These are phyloP conservation scores for Hymenoscyphus fructigenus DNA, from an alignment of 2,329 filamentous ascomycete species.

Conservation along the genomic window DNA sequence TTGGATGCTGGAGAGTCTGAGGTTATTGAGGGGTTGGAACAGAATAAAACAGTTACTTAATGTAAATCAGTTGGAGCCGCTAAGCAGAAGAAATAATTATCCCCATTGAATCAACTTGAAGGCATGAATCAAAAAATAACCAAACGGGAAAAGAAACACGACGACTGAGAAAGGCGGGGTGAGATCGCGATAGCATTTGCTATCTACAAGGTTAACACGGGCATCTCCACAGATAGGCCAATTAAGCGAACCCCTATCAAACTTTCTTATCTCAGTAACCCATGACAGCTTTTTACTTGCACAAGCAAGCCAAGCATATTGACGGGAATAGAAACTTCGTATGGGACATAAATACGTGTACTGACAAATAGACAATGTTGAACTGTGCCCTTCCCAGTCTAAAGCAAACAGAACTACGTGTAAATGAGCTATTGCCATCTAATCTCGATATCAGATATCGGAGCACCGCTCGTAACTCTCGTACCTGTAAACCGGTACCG, in stretches of 20 bases:
- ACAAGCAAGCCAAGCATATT: background rate
- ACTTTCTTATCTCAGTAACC: background rate
- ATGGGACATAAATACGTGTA: background rate
- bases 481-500: background rate
- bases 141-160: no score
- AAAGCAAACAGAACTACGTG: background rate
- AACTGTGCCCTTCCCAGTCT: background rate
- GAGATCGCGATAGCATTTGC: background rate
- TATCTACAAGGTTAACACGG: background rate
- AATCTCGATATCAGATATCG: background rate
- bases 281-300: background rate
- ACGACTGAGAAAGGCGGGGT: background rate
- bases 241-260: background rate
- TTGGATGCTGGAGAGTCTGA: constrained; percentile 14
- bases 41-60: background rate
- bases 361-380: no score
- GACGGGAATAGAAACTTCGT: background rate
- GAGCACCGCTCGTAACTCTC: background rate
- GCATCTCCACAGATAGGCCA: constrained; percentile 1
- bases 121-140: no score
- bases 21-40: background rate
- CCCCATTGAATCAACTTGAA: no score
- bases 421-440: no score
- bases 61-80: background rate
- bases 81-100: no score